Base-by-base conservation (phyloP, 2,329 filamentous ascomycete species). In the Penicillium sp. region DNA sequence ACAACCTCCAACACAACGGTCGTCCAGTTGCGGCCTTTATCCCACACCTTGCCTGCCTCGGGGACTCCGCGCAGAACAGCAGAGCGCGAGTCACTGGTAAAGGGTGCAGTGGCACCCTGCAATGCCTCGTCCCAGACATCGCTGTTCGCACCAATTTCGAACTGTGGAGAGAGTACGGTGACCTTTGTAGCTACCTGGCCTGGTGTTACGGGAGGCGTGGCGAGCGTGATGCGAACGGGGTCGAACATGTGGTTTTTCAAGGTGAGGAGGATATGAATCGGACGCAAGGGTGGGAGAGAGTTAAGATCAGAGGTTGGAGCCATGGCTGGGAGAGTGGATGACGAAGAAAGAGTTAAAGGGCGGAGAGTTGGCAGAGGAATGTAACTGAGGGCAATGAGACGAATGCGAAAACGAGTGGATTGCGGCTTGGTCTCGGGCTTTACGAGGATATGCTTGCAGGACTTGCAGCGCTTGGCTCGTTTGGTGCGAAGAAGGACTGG, bases 241-340 rank as follows among this genome's bases (percentile, higher is more conserved):
- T 99, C 94, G 74, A 97, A 99, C 60, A 97, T 86, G 23, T 94
- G 92, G 67, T 99, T 99, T 68, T 88, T 90, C 64, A 99, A 85
- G 0, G 92, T 96, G 39, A 99, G 80, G 38, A 97, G 81, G 72
- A 91, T 95, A 69, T 97, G 92, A 19, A 85, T 78, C 1, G 84
- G 77, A 55, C 76, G 76, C 23, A 78, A 77, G 4, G 78, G 78
- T 35, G 71, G 69, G 4, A 84, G 73, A 10, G 74, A 71, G 54
- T 76, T 73, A 55, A 82, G 75, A 58, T 80, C 76, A 32, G 62
- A 64, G 6, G 64, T 35, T 40, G 71, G 55, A 34, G 67, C 47
- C 30, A 64, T 43, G 26, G 58, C 44, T 36, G 61, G 53, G 30
- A 68, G 49, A 19, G 62, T 59, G 23, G 71, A 65, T 2, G 66